Base-by-base conservation (phyloP, 225 moss, liverwort and hornwort genomes). In the Ulota crispa region DNA sequence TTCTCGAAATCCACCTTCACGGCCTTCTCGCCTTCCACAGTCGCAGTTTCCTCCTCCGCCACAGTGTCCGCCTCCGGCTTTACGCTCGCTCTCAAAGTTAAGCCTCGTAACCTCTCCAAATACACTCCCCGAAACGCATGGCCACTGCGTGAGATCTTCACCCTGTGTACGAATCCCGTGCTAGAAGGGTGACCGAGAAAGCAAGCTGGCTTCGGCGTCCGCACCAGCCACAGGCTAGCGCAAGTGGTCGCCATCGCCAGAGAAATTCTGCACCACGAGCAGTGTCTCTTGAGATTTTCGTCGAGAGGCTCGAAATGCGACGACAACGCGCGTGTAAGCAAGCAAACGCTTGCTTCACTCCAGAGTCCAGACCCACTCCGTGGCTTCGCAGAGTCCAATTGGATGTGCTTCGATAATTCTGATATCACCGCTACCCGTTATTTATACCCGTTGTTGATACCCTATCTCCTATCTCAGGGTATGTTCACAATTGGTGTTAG, bases 51-150 rank as follows among this genome's bases (percentile, higher is more conserved):
- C 34, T 81, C 61, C 62, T 84, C 85, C 19, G 73, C 82, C 47
- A 84, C 82, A 4, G 84, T 81, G 31, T 87, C 89, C 4, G 85
- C 70, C 61, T 91, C 91, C 36, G 91, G 85, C 83, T 81, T 89
- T 80, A 80, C 83, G 34, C 85, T 85, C 64, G 91, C 87, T 57
- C 73, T 64, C 24, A 77, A 34, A 76, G 23, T 75, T 62, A 84
- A 65, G 27, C 72, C 50, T 36, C 30, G 70, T 12, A 61, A 59
- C 23, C 28, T n/a, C 37, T 43, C 64, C 12, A 52, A 21, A 20
- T 54, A 6, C 10, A 23, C 65, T 0, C 42, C 56, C 67, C 75
- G 45, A 69, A 42, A 79, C 21, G 37, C 78, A 59, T 37, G 14
- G 10, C 36, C 50, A 23, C 10, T 19, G 15, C 28, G 5, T 5